Base-by-base conservation (phyloP, 768 basidiomycete species). In the Pholiota microspora region DNA sequence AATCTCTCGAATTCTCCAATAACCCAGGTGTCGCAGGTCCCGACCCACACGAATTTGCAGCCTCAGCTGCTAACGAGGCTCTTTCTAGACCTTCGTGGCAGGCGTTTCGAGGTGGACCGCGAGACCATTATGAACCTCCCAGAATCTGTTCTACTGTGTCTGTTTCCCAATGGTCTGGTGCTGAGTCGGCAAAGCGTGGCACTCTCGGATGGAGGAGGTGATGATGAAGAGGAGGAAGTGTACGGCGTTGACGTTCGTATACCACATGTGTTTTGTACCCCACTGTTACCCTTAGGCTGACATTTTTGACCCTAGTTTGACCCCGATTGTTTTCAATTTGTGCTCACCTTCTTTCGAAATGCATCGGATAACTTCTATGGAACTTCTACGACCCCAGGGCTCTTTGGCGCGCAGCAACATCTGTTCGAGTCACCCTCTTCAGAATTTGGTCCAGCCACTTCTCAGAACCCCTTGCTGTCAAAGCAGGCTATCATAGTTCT, bases 401-500 rank as follows among this genome's bases (percentile, higher is more conserved):
- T 94, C 47, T 85, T 88, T 62, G 75, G 76, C 57, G 86, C 90
- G 23, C 92, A 92, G 66, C 89, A 90, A 57, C 85, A 89, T 62
- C 78, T 94, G 42, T 73, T 87, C 32, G 91, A 94, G 54, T 79
- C 80, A 31, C 75, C 82, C 4, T 72, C 85, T 16, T 79, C 84
- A 58, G 85, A 82, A 56, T 83, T 85, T 65, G 76, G 77, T 16
- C 80, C 87, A 10, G 71, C 85, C 15, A 77, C 83, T 27, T 81
- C 84, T 49, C 91, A 94, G 69, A 98, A 98, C 66, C 97, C 97
- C 0, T 79, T 99, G 35, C 78, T 98, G 51, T 82, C 87, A 45
- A 98, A 98, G 73, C 97, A 98, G 71, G 95, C 96, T 25, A 98
- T 99, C 67, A 98, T 98, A 62, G 96, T 99, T 45, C 85, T 99